Evolutionary conservation across 2,329 filamentous ascomycete species (phyloP).

Genomic region (Fusarium armeniacum): DNA sequence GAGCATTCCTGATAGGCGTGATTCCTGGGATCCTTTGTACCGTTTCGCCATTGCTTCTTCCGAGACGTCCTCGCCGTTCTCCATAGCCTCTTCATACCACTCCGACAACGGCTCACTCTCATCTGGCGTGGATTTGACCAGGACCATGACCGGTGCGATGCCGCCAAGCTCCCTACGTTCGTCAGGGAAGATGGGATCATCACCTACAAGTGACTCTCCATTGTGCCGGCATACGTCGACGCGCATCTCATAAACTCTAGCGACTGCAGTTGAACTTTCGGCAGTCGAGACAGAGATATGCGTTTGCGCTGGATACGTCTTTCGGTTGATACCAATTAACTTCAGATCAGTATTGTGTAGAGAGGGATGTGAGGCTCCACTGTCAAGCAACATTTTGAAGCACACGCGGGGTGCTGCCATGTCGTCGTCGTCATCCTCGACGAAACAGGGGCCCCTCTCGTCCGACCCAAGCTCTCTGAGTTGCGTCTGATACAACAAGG

Average conservation of each 20-base stretch:
- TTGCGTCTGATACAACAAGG: constrained; percentile 36
- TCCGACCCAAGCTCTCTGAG: constrained; percentile 6
- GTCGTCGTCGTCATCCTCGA: constrained; percentile 41
- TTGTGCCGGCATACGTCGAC: constrained; percentile 47
- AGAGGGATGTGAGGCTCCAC: constrained; percentile 44
- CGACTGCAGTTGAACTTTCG: constrained; percentile 17
- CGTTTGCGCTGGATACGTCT: constrained; percentile 44
- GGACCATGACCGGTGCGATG: constrained; percentile 46
- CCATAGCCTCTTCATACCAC: constrained; percentile 9
- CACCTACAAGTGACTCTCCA: constrained; percentile 45
- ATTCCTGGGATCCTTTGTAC: constrained; percentile 22
- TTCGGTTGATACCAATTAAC: constrained; percentile 40
- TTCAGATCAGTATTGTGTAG: constrained; percentile 41
- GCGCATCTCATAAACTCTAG: constrained; percentile 45
- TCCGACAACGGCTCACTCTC: constrained; percentile 26
- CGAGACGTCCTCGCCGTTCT: constrained; percentile 36
- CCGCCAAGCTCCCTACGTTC: constrained; percentile 46
- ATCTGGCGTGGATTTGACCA: constrained; percentile 17
- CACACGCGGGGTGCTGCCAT: constrained; percentile 36
- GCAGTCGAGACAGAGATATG: constrained; percentile 35
- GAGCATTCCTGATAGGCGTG: constrained; percentile 46
- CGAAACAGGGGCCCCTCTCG: constrained; percentile 8
- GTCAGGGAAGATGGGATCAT: constrained; percentile 43
- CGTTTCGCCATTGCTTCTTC: constrained; percentile 38
- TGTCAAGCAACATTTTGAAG: constrained; percentile 49